These are phyloP conservation scores for Tolypocladium tundrense DNA, from an alignment of 2,329 filamentous ascomycete genomes.

Conservation along the genomic window DNA sequence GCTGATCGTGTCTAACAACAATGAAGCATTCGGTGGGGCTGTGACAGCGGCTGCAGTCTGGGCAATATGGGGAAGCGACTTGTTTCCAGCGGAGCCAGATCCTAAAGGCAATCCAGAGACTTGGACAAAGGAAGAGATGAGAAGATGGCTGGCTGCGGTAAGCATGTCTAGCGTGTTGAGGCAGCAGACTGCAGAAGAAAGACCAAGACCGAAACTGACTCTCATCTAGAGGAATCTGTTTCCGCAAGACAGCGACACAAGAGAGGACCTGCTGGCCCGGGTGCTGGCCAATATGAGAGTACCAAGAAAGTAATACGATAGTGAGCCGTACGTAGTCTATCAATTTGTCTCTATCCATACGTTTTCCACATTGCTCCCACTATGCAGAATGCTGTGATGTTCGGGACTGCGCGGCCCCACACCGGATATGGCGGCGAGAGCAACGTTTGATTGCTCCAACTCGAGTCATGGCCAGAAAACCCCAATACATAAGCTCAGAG, in stretches of 20 bases:
- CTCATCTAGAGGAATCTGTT: conserved; percentile 32
- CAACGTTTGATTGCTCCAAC: too few relatives aligned
- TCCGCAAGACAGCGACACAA: conserved; percentile 30
- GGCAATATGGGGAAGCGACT: conserved; percentile 75
- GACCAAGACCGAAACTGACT: not conserved
- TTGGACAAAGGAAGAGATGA: conserved; percentile 75
- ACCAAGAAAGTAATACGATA: conserved; percentile 12
- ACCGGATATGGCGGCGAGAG: not conserved
- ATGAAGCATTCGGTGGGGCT: conserved; percentile 64
- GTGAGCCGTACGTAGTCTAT: not conserved
- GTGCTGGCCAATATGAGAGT: conserved; percentile 37
- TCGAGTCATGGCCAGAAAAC: not conserved
- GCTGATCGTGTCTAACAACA: not conserved
- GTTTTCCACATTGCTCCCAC: not conserved
- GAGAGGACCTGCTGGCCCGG: conserved; percentile 35
- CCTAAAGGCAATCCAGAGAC: conserved; percentile 60
- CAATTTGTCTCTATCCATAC: not conserved
- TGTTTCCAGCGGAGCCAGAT: conserved; percentile 67
- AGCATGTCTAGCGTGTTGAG: conserved; percentile 20
- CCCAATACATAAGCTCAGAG: not conserved
- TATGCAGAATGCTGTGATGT: not conserved
- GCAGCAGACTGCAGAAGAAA: not conserved
- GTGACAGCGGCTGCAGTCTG: conserved; percentile 73
- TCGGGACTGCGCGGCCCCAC: not conserved
- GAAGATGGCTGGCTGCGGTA: conserved; percentile 73